These are phyloP conservation scores for Pleurozium schreberi DNA, from an alignment of 225 moss, liverwort and hornwort genomes.

Conservation along the genomic window DNA sequence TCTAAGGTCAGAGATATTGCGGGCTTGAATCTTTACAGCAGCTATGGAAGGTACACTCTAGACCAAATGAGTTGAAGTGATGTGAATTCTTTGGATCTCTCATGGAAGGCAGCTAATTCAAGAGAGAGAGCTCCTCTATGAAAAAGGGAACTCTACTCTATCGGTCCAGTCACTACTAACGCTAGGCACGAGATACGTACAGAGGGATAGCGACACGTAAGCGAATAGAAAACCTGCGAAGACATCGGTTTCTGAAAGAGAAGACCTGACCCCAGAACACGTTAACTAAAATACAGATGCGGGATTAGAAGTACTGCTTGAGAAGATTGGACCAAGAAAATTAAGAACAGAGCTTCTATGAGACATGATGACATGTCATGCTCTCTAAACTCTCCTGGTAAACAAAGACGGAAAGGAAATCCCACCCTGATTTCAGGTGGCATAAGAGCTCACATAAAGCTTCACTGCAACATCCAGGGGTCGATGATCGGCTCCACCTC, in stretches of 20 bases:
- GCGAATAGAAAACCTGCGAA: neutral
- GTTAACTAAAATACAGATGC: conserved; percentile 8
- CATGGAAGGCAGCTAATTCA: neutral
- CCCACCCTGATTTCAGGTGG: conserved; percentile 25
- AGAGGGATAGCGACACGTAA: neutral
- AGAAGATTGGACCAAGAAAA: neutral
- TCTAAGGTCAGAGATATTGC: neutral
- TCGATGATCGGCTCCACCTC: conserved; percentile 83
- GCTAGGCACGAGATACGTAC: conserved; percentile 19
- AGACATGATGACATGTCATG: neutral
- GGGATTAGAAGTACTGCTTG: neutral
- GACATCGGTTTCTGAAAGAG: neutral
- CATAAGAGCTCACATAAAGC: conserved; percentile 93
- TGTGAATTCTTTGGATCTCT: neutral
- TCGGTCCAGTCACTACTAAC: neutral
- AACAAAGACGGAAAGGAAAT: neutral
- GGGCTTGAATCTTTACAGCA: conserved; percentile 15
- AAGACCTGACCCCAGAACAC: neutral
- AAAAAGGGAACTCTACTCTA: conserved; percentile 20
- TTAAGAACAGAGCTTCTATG: neutral
- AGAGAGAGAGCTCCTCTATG: conserved; percentile 10
- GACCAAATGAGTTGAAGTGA: neutral
- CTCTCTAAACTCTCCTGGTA: neutral
- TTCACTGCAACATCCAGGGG: conserved; percentile 81
- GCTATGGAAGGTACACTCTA: neutral